Percentiles rank a stretch among this genome's conserved stretches.
phyloP scores from a whole-genome alignment of 768 basidiomycete species.

The Lentinula sp. region DNA sequence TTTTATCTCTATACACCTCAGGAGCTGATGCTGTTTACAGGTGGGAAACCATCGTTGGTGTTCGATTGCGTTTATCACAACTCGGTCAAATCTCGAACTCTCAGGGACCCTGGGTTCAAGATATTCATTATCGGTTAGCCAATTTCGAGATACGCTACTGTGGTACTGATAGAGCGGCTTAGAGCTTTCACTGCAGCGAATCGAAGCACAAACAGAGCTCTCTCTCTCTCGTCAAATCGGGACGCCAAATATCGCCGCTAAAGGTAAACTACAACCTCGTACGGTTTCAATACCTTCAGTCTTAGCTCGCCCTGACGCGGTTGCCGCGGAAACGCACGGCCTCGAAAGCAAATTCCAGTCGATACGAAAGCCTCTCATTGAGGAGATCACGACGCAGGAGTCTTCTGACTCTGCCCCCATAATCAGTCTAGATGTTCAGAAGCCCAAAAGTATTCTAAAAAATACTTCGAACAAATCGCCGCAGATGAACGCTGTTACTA shows the following conservation, averaged over 20 bases:
- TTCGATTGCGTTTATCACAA: conserved; percentile 69
- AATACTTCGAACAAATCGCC: not conserved
- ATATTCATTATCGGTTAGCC: conserved; percentile 60
- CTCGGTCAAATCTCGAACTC: conserved; percentile 50
- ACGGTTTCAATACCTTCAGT: conserved; percentile 47
- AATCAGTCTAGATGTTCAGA: conserved; percentile 11
- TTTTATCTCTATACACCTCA: too few relatives aligned
- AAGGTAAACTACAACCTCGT: conserved; percentile 60
- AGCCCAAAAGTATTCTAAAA: conserved; percentile 41
- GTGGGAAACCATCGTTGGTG: conserved; percentile 62
- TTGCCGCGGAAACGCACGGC: not conserved
- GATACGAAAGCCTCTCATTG: conserved; percentile 36
- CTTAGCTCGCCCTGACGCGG: conserved; percentile 20
- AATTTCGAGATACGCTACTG: not conserved
- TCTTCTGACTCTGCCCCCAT: not conserved
- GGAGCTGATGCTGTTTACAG: conserved; percentile 26
- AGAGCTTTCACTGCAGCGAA: conserved; percentile 67
- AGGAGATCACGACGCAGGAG: conserved; percentile 27
- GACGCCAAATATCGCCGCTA: conserved; percentile 72
- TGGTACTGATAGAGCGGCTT: not conserved
- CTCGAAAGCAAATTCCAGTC: conserved; percentile 9
- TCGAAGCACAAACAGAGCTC: conserved; percentile 57
- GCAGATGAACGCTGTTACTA: not conserved
- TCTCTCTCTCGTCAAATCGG: conserved; percentile 61
- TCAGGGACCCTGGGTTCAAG: conserved; percentile 61